Conservation (phyloP, 192 early-diverging fungal genomes). For the Coemansia sp. region DNA sequence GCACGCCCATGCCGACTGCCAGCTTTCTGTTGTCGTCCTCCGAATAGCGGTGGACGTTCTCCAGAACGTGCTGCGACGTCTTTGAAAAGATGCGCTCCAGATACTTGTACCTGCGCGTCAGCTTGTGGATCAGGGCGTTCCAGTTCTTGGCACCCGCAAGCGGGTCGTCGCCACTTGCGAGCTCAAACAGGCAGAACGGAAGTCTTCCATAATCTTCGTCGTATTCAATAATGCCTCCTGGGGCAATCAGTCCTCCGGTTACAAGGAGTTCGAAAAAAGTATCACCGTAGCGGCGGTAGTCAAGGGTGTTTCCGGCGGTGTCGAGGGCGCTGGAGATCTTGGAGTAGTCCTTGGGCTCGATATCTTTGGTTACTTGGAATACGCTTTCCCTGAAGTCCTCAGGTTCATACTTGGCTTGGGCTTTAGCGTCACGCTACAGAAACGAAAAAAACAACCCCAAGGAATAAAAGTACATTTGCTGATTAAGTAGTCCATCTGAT, state of each 20-base stretch:
- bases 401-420: slow-evolving; percentile 71
- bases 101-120: slow-evolving; percentile 95
- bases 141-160: slow-evolving; percentile 69
- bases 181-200: slow-evolving; percentile 70
- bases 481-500: not conserved
- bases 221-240: slow-evolving; percentile 47
- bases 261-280: slow-evolving; percentile 93
- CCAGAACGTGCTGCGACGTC: slow-evolving; percentile 78
- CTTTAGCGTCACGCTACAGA: slow-evolving; percentile 62
- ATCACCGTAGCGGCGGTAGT: slow-evolving; percentile 96
- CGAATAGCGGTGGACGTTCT: slow-evolving; percentile 88
- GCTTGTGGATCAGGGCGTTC: slow-evolving; percentile 85
- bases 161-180: slow-evolving; percentile 44
- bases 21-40: slow-evolving; percentile 79
- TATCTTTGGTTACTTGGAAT: slow-evolving; percentile 57
- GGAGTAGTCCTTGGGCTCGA: slow-evolving; percentile 65
- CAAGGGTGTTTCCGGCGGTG: slow-evolving; percentile 80
- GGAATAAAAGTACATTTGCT: not conserved
- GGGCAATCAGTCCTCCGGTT: slow-evolving; percentile 83
- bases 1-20: slow-evolving; percentile 73
- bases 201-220: slow-evolving; percentile 78
- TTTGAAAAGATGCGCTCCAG: slow-evolving; percentile 86
- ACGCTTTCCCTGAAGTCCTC: slow-evolving; percentile 54
- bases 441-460: not conserved
- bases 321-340: slow-evolving; percentile 78